Base-by-base conservation (phyloP, 495 filamentous ascomycete genomes). In the Hyaloscypha variabilis region DNA sequence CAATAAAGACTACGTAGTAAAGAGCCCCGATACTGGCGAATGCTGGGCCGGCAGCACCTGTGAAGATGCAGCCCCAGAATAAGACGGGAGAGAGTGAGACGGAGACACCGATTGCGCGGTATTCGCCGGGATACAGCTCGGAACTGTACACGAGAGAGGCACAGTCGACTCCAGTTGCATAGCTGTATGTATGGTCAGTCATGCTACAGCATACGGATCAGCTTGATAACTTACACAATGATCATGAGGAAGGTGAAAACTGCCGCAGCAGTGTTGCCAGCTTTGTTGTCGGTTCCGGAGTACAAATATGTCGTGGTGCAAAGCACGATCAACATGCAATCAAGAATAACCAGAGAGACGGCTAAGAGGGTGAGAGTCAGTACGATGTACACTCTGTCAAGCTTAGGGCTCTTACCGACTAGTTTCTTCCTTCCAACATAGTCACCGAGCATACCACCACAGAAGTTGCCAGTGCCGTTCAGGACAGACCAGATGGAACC, bases 211-310 rank as follows among this genome's bases (percentile, higher is more conserved):
- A 19, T 6, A 51, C 49, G 49, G 31, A 51, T 21, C n/a, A 17
- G 17, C 6, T 8, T 51, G 49, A 19, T 17, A 17, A 51, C 49
- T n/a, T 51, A 51, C 49, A 51, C 49, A 19, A 51, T 21, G 17
- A 51, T 51, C 49, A 51, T 51, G 49, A 51, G 49, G 49, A 51
- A 51, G 8, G 49, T 51, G 49, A 51, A 51, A 8, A 51, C 49
- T 6, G 49, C 49, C 6, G 49, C 49, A 1, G 49, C 49, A 19
- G 49, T 25, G 17, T 51, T 51, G 6, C 49, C 49, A 25, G 49
- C 49, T 25, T 51, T 51, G 49, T 51, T 51, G 19, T n/a, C 49
- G 19, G 49, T 51, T 21, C 49, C 49, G 6, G 49, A n/a, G 49
- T 51, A 51, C 8, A 51, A 19, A 21, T 51, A n/a, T 51, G 49